Percentiles rank a stretch among this genome's conserved stretches.
Conservation (phyloP, 768 basidiomycete genomes). For the Termitomyces sp. region DNA sequence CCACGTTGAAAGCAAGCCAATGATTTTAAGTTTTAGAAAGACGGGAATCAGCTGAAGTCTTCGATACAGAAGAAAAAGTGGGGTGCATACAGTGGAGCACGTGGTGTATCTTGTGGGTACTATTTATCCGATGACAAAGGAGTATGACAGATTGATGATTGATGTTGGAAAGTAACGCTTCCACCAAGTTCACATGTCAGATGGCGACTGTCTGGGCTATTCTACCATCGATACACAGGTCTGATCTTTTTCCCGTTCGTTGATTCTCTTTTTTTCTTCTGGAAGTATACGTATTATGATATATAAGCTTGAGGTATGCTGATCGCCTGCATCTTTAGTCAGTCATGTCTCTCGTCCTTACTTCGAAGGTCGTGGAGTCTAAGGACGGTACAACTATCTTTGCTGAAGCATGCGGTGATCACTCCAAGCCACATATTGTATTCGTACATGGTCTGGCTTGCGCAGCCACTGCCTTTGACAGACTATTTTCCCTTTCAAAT, state of each 20-base stretch:
- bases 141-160: background rate
- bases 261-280: background rate
- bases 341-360: background rate
- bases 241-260: background rate
- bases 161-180: background rate
- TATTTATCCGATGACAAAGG: background rate
- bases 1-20: too few relatives aligned
- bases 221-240: background rate
- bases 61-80: background rate
- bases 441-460: background rate
- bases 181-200: background rate
- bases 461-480: background rate
- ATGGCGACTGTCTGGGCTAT: too few relatives aligned
- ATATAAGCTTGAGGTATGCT: background rate
- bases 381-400: background rate
- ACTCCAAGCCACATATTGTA: background rate
- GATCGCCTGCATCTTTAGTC: background rate
- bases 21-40: background rate
- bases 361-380: background rate
- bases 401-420: background rate
- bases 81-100: background rate
- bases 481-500: background rate
- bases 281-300: background rate
- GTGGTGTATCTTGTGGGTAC: background rate
- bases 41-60: background rate